Evolutionary conservation across 2,329 filamentous ascomycete genomes (phyloP).

Genomic region (Beauveria australis): DNA sequence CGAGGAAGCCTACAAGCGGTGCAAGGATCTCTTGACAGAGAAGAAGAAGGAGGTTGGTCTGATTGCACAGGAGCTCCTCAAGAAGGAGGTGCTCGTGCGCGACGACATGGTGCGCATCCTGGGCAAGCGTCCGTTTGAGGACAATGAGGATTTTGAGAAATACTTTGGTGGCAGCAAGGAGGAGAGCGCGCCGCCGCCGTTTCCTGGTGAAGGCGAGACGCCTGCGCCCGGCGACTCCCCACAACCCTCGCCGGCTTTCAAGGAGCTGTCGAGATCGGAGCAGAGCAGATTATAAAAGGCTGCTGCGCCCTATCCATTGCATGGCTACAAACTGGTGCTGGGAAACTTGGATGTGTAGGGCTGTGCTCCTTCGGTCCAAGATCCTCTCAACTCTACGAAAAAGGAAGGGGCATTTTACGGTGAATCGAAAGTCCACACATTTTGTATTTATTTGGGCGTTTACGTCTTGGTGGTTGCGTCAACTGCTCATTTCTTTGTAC

Average conservation of each 20-base stretch:
- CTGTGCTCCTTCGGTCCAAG: neutral
- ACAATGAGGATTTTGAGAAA: conserved; percentile 81
- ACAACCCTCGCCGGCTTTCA: conserved; percentile 31
- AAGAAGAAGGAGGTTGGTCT: conserved; percentile 85
- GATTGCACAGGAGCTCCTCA: conserved; percentile 85
- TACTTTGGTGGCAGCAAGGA: conserved; percentile 67
- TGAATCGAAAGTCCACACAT: neutral
- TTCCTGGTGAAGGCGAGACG: conserved; percentile 36
- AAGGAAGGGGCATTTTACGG: neutral
- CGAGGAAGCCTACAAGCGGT: conserved; percentile 86
- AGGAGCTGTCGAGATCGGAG: conserved; percentile 18
- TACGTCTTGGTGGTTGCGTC: conserved; percentile 9
- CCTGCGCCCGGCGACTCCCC: conserved; percentile 25
- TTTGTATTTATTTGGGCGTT: conserved; percentile 8
- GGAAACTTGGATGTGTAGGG: neutral
- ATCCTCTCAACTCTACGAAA: conserved; percentile 5
- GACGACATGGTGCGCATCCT: conserved; percentile 90
- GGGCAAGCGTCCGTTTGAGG: conserved; percentile 75
- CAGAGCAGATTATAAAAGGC: conserved; percentile 5
- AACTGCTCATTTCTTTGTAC: conserved; percentile 11
- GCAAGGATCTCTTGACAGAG: conserved; percentile 69
- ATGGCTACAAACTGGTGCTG: neutral
- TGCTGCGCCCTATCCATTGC: neutral
- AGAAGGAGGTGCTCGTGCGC: conserved; percentile 81
- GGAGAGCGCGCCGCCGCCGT: conserved; percentile 49